Conservation (phyloP, 768 basidiomycete species). For the Hysterangium stoloniferum region DNA sequence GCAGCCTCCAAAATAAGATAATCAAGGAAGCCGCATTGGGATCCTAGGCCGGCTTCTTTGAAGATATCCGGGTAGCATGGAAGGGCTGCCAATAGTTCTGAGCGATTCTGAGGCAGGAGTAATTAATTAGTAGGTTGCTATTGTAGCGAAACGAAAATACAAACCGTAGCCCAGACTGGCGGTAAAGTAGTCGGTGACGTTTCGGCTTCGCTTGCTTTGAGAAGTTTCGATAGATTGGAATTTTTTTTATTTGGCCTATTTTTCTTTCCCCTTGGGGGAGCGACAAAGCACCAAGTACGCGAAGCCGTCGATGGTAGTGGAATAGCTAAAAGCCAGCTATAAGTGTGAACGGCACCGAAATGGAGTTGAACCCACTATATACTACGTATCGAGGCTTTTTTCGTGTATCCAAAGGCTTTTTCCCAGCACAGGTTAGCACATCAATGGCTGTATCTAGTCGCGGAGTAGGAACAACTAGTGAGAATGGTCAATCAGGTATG, state of each 20-base stretch:
- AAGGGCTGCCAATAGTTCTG: not conserved
- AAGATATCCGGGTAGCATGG: not conserved
- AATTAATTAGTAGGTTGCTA: not conserved
- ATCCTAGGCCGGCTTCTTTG: not conserved
- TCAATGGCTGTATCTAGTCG: too few relatives aligned
- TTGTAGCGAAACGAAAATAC: not conserved
- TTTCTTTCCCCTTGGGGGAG: not conserved
- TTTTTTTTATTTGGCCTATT: not conserved
- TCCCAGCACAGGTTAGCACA: too few relatives aligned
- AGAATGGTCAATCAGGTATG: too few relatives aligned
- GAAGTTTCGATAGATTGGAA: not conserved
- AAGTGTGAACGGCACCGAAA: too few relatives aligned
- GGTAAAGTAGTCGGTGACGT: not conserved
- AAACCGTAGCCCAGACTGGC: conserved; percentile 1
- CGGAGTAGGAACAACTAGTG: too few relatives aligned
- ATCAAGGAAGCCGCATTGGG: not conserved
- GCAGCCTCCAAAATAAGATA: not conserved
- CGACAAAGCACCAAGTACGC: not conserved
- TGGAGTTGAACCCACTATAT: too few relatives aligned
- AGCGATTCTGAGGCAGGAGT: not conserved
- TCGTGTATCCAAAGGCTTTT: too few relatives aligned
- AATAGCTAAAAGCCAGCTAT: too few relatives aligned
- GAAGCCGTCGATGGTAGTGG: too few relatives aligned
- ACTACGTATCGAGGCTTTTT: too few relatives aligned
- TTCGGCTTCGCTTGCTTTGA: not conserved